Evolutionary conservation across 352 stramenopile genomes (phyloP).

Genomic region (Pelagophyceae sp.): DNA sequence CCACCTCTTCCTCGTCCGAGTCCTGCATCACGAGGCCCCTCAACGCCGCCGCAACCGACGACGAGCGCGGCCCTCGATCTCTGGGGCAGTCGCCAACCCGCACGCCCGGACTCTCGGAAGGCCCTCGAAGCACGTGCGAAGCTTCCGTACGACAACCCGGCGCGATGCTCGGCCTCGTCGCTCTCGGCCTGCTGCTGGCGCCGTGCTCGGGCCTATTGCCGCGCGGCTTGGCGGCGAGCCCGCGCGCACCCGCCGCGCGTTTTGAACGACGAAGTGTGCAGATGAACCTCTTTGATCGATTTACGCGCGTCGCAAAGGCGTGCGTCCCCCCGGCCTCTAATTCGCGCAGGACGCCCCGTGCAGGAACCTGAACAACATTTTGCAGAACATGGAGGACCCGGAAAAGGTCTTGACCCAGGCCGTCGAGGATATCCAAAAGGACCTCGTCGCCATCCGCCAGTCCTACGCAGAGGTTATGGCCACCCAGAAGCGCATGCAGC

Average conservation of each 20-base stretch:
- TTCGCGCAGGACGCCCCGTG: neutral
- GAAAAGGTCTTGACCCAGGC: constrained; percentile 53
- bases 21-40: neutral
- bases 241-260: neutral
- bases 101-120: too few species aligned
- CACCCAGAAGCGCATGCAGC: constrained; percentile 62
- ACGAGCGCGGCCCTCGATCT: too few species aligned
- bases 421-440: constrained; percentile 49
- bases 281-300: constrained; percentile 68
- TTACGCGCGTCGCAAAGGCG: constrained; percentile 59
- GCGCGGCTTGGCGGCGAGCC: neutral
- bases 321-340: constrained; percentile 28
- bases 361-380: constrained; percentile 52
- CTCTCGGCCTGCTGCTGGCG: neutral
- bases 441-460: constrained; percentile 69
- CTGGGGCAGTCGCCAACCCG: too few species aligned
- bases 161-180: neutral
- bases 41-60: neutral
- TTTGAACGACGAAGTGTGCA: neutral
- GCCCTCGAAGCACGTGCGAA: too few species aligned
- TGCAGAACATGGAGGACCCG: constrained; percentile 59
- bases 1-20: neutral
- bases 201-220: neutral
- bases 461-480: constrained; percentile 68
- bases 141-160: too few species aligned